phyloP scores from a whole-genome alignment of 805 yeast genomes.

The Candida saitoana region DNA sequence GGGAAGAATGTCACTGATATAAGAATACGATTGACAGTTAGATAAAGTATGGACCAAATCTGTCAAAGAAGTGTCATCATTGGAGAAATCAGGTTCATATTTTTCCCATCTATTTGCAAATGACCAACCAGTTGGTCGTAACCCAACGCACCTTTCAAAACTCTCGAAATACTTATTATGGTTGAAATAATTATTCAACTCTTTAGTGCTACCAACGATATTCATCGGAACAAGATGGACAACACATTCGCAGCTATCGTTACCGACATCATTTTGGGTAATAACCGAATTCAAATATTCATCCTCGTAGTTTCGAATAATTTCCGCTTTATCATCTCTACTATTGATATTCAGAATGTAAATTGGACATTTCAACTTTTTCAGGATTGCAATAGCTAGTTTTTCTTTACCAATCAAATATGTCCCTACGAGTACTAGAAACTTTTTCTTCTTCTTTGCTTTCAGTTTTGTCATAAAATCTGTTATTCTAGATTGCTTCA shows the following conservation, averaged over 20 bases:
- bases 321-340: slow-evolving; percentile 35
- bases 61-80: slow-evolving; percentile 4
- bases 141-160: slow-evolving; percentile 63
- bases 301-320: slow-evolving; percentile 45
- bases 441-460: slow-evolving; percentile 28
- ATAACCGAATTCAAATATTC: slow-evolving; percentile 31
- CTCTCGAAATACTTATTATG: slow-evolving; percentile 38
- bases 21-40: slow-evolving; percentile 17
- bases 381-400: slow-evolving; percentile 65
- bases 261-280: slow-evolving; percentile 32
- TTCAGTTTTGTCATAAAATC: slow-evolving; percentile 22
- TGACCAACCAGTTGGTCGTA: slow-evolving; percentile 92
- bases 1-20: slow-evolving; percentile 27
- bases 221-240: slow-evolving; percentile 73
- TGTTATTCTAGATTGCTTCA: slow-evolving; percentile 36
- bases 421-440: slow-evolving; percentile 72
- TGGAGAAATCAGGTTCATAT: slow-evolving; percentile 2
- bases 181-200: slow-evolving; percentile 48
- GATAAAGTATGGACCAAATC: slow-evolving; percentile 14
- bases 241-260: slow-evolving; percentile 44
- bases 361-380: slow-evolving; percentile 48
- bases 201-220: slow-evolving; percentile 43
- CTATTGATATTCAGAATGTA: slow-evolving; percentile 49
- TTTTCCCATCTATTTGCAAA: slow-evolving; percentile 23
- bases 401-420: slow-evolving; percentile 92